phyloP scores from a whole-genome alignment of 805 yeast genomes.

The Grigorovia transvaalensis region DNA sequence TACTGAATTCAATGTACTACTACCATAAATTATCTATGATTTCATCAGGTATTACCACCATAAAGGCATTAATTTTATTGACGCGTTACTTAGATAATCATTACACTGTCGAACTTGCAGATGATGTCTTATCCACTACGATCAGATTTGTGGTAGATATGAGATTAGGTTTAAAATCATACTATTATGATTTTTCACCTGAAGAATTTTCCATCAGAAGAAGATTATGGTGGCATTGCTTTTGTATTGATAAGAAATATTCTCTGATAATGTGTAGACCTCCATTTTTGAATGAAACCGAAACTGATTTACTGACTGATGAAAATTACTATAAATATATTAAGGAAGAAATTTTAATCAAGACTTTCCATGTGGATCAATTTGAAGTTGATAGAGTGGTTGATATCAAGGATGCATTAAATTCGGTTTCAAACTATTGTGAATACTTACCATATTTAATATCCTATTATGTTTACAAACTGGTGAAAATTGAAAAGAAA shows the following conservation, averaged over 20 bases:
- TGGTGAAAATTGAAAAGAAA: slow-evolving; percentile 12
- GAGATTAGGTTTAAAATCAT: slow-evolving; percentile 42
- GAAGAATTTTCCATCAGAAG: slow-evolving; percentile 33
- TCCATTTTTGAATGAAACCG: slow-evolving; percentile 14
- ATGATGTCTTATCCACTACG: slow-evolving; percentile 35
- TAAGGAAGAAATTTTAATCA: slow-evolving; percentile 7
- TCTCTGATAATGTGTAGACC: slow-evolving; percentile 17
- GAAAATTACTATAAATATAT: slow-evolving; percentile 13
- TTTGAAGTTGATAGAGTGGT: slow-evolving; percentile 8
- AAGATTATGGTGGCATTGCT: slow-evolving; percentile 40
- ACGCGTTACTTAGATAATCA: slow-evolving; percentile 29
- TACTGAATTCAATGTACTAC: slow-evolving; percentile 38
- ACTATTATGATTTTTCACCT: slow-evolving; percentile 29
- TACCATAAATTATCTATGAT: slow-evolving; percentile 40
- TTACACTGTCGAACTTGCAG: slow-evolving; percentile 34
- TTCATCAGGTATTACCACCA: slow-evolving; percentile 41
- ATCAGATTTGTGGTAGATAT: slow-evolving; percentile 45
- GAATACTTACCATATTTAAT: slow-evolving; percentile 15
- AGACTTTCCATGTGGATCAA: slow-evolving; percentile 3
- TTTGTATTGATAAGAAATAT: slow-evolving; percentile 13
- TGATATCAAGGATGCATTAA: slow-evolving; percentile 11
- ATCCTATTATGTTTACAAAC: slow-evolving; percentile 14
- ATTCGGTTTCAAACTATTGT: slow-evolving; percentile 9
- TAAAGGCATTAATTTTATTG: slow-evolving; percentile 44
- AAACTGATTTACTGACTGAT: slow-evolving; percentile 18